A percentile compares a stretch with the other conserved stretches of the same genome.
Conservation (phyloP, 164 flowering plant species). For the Dillenia suffruticosa region DNA sequence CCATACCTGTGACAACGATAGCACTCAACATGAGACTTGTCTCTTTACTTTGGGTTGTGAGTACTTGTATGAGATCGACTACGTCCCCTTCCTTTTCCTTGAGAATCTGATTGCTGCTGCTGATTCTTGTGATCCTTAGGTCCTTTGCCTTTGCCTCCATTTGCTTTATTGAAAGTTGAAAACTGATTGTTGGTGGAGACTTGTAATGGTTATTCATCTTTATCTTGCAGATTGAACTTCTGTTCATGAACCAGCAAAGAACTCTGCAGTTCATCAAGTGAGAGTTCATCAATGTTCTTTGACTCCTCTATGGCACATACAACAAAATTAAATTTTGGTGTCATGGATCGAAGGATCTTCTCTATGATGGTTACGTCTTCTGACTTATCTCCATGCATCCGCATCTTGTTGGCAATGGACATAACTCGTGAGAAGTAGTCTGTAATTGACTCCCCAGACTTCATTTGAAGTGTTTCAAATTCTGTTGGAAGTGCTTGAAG, state of each 20-base stretch:
- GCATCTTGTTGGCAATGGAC: constrained; percentile 7
- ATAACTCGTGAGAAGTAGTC: too few species aligned
- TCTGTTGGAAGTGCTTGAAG: too few species aligned
- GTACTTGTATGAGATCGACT: too few species aligned
- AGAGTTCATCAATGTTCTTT: constrained; percentile 9
- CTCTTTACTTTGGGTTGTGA: too few species aligned
- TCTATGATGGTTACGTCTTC: constrained; percentile 14
- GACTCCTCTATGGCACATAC: constrained; percentile 20
- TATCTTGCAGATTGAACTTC: constrained; percentile 6
- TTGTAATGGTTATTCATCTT: constrained; percentile 20
- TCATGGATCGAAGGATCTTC: constrained; percentile 8
- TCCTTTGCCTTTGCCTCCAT: too few species aligned
- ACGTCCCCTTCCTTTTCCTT: too few species aligned
- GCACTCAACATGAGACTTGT: too few species aligned
- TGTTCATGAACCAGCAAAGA: constrained; percentile 21
- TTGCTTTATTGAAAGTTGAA: not conserved
- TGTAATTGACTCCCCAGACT: too few species aligned
- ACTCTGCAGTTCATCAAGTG: constrained; percentile 19
- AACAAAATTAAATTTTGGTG: not conserved
- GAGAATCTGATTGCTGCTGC: too few species aligned
- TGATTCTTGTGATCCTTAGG: too few species aligned
- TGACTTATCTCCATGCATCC: constrained; percentile 12
- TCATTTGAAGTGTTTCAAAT: too few species aligned
- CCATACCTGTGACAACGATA: too few species aligned
- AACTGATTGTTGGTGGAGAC: constrained; percentile 11